Base-by-base conservation (phyloP, 2,329 filamentous ascomycete species). In the Monosporascus sp. region DNA sequence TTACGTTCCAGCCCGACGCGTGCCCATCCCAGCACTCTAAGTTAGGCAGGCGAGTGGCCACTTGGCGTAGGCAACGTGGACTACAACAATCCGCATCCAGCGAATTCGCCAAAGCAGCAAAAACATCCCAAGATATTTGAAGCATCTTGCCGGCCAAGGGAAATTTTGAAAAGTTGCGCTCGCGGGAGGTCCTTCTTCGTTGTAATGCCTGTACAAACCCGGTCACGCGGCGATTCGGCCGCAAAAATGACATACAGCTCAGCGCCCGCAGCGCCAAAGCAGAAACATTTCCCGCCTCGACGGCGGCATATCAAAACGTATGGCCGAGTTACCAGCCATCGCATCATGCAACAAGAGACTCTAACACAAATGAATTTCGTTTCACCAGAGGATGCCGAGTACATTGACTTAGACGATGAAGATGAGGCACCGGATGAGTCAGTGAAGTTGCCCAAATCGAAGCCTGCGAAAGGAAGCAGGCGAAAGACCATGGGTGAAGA, bases 301-400 rank as follows among this genome's bases (percentile, higher is more conserved):
- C 62, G 60, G 27, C 58, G 53, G 11, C 41, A 57, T 5, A 50
- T 57, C 14, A 66, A 55, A 50, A 65, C 60, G 7, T 66, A 68
- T 58, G 61, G 62, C 44, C 58, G 60, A 6, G 20, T 55, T 22
- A 61, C 55, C 24, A 48, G 55, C 37, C 35, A 50, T 37, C 52
- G 49, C 27, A 54, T 52, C 35, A 15, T 57, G 22, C 61, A 55
- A 25, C 65, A 68, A 53, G 56, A 53, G 15, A 68, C 65, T 27
- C 50, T 68, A 27, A 68, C 65, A 8, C 65, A 68, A 55, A 65
- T 66, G 60, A 50, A 63, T 47, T 66, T 65, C 20, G 61, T 65
- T 37, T 56, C 61, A 5, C 55, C 61, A 4, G 55, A 57, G 8
- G 55, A 56, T 48, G 55, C 51, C n/a, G 50, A 55, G 25, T 48